Conservation (phyloP, 495 filamentous ascomycete species). For the Hyaloscypha variabilis region DNA sequence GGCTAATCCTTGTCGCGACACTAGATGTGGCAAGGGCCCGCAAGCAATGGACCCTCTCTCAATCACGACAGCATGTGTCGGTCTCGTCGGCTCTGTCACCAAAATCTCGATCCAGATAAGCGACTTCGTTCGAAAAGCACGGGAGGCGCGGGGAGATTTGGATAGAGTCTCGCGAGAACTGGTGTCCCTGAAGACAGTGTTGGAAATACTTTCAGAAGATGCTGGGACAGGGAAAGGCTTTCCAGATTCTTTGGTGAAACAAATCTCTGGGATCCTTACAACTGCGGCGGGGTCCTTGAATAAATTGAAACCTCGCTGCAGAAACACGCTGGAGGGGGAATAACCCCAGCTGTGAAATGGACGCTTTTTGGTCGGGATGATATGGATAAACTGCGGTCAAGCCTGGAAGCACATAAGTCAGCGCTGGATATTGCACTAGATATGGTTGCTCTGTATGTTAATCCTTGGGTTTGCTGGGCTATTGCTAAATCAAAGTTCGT, state of each 20-base stretch:
- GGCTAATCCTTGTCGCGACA: too few species aligned
- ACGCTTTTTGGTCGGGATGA: conserved; percentile 23
- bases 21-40: too few species aligned
- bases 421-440: conserved; percentile 30
- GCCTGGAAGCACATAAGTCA: conserved; percentile 32
- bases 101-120: background rate
- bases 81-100: conserved; percentile 38
- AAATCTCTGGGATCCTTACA: conserved; percentile 30
- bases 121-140: conserved; percentile 41
- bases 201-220: conserved; percentile 50
- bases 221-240: conserved; percentile 39
- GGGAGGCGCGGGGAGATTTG: conserved; percentile 48
- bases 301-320: conserved; percentile 26
- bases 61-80: conserved; percentile 44
- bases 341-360: conserved; percentile 20
- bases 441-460: conserved; percentile 25
- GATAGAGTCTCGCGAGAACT: conserved; percentile 49
- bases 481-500: background rate
- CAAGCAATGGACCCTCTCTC: conserved; percentile 32
- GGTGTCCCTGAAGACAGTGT: conserved; percentile 45
- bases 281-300: conserved; percentile 26
- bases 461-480: background rate
- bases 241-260: conserved; percentile 19
- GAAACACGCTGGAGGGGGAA: conserved; percentile 12
- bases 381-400: conserved; percentile 26